Percentiles rank a stretch among this genome's conserved stretches.
These are phyloP conservation scores for Ophiocordyceps robertsii DNA, from an alignment of 2,329 filamentous ascomycete genomes.

Conservation along the genomic window DNA sequence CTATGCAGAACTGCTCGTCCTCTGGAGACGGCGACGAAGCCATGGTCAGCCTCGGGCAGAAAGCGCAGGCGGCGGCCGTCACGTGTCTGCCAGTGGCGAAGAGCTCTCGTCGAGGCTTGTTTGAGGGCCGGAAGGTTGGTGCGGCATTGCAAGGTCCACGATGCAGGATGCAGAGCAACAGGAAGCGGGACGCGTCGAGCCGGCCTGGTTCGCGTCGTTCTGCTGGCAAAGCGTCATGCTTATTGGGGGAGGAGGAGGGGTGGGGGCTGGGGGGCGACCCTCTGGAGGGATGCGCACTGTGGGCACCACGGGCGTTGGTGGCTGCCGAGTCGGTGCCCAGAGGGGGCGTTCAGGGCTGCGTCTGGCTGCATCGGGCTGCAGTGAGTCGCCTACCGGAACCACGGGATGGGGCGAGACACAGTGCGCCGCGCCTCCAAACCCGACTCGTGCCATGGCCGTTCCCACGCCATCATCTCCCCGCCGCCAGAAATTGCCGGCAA, in stretches of 20 bases:
- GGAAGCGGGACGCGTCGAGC: slow-evolving; percentile 1
- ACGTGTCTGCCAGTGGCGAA: neutral
- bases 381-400: too few relatives aligned
- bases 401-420: too few relatives aligned
- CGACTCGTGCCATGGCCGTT: too few relatives aligned
- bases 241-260: neutral
- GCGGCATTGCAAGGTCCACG: neutral
- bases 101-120: neutral
- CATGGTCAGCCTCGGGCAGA: slow-evolving; percentile 8
- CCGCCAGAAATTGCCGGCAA: too few relatives aligned
- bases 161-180: neutral
- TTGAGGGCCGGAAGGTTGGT: neutral
- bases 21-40: slow-evolving; percentile 12
- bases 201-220: neutral
- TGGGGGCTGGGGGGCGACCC: neutral
- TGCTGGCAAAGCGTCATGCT: neutral
- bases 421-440: too few relatives aligned
- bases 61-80: neutral
- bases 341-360: too few relatives aligned
- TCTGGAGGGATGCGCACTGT: too few relatives aligned
- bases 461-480: too few relatives aligned
- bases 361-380: too few relatives aligned
- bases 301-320: neutral
- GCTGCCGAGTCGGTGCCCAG: neutral
- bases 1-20: slow-evolving; percentile 23